These are phyloP conservation scores for Cryphonectria nitschkei DNA, from an alignment of 2,329 filamentous ascomycete genomes.

Conservation along the genomic window DNA sequence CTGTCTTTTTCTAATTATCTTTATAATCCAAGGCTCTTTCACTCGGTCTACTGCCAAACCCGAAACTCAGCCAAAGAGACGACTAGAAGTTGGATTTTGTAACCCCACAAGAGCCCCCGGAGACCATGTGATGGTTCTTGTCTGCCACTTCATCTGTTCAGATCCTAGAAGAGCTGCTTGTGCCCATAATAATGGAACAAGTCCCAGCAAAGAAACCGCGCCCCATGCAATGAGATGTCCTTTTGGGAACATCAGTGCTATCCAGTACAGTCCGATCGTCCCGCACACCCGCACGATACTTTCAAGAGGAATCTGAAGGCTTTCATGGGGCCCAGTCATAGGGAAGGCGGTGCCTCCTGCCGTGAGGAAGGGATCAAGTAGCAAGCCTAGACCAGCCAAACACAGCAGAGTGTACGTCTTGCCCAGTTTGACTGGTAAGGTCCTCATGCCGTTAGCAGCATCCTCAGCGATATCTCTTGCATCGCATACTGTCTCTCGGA, in stretches of 20 bases:
- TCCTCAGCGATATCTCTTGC: slow-evolving; percentile 26
- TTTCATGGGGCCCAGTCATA: no score
- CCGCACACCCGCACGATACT: not conserved
- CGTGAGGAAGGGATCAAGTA: not conserved
- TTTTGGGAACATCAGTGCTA: not conserved
- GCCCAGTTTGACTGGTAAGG: slow-evolving; percentile 16
- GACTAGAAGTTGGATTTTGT: not conserved
- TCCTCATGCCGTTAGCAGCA: slow-evolving; percentile 20
- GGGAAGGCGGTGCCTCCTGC: not conserved
- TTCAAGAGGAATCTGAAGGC: not conserved
- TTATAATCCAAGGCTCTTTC: not conserved
- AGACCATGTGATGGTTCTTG: not conserved
- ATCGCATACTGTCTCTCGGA: slow-evolving; percentile 27
- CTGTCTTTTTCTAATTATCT: not conserved
- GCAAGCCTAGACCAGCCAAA: not conserved
- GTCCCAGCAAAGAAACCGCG: not conserved
- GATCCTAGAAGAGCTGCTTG: not conserved
- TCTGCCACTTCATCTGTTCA: not conserved
- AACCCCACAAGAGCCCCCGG: not conserved
- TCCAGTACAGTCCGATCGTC: not conserved
- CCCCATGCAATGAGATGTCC: not conserved
- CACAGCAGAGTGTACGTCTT: slow-evolving; percentile 8
- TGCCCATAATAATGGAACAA: not conserved
- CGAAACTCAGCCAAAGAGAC: not conserved
- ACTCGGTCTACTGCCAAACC: not conserved